Base-by-base conservation (phyloP, 2,329 filamentous ascomycete species). In the Nothophaeocryptopus gaeumannii region DNA sequence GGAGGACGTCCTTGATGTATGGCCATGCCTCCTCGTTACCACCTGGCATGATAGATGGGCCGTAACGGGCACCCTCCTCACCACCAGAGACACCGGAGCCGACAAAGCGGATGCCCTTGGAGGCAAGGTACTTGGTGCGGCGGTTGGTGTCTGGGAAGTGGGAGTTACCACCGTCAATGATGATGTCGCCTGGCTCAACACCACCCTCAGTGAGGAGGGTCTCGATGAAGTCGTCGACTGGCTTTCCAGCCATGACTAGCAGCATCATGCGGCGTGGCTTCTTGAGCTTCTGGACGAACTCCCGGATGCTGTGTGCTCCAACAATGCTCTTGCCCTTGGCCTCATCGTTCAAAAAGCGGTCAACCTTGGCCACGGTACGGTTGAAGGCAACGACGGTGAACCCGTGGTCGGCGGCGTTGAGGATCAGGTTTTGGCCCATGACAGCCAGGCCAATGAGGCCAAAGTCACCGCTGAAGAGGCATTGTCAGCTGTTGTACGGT, bases 71-170 rank as follows among this genome's bases (percentile, higher is more conserved):
- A 84, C 93, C 93, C 81, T 99, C 93, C 81, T 99, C 93, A 80
- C 93, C 93, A 78, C 93, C 93, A 63, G 93, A 99, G 62, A 99
- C 93, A 85, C 93, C 93, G 67, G 86, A 87, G 70, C 93, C 93
- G 72, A 99, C 91, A 72, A 96, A 99, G 69, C 87, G 85, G 74
- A 99, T 88, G 66, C 89, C 88, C 85, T 97, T 97, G 67, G 72
- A 65, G 43, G 78, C 75, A 57, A 97, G 84, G 80, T 96, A 96
- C 76, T 88, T 79, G 74, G 89, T 91, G 70, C 93, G 89, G 76
- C 93, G 90, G 85, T 96, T 97, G 78, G 89, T 92, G 79, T 97
- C 93, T 70, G 93, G 93, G 84, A 88, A 99, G 81, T 97, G 93
- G 62, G 92, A 97, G 86, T 99, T 97, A 68, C 90, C 93, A 73